Percentiles rank a stretch among this genome's conserved stretches.
phyloP scores from a whole-genome alignment of 148 eudicot genomes.

The Heliosperma pusillum region DNA sequence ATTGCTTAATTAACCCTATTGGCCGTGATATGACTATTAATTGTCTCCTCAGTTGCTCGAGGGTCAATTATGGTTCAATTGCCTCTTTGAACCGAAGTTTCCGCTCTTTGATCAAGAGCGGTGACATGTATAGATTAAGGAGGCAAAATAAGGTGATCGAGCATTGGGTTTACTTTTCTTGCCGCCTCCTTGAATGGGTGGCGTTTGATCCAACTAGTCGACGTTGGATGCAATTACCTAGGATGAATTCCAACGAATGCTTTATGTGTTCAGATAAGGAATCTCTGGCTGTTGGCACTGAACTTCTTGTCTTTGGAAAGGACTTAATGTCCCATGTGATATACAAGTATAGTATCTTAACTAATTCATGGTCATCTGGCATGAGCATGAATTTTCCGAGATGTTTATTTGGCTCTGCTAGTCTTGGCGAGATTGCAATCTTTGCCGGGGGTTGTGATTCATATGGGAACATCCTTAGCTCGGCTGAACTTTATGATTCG shows the following conservation, averaged over 20 bases:
- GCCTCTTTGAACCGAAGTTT: constrained; percentile 63
- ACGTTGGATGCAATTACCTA: constrained; percentile 77
- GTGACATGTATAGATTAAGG: constrained; percentile 66
- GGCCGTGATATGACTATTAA: constrained; percentile 63
- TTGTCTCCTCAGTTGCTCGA: constrained; percentile 56
- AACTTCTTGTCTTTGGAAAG: constrained; percentile 81
- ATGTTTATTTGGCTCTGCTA: constrained; percentile 87
- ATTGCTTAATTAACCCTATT: constrained; percentile 46
- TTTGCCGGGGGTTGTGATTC: constrained; percentile 86
- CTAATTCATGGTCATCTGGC: constrained; percentile 71
- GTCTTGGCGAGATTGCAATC: constrained; percentile 71
- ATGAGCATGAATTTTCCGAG: constrained; percentile 70
- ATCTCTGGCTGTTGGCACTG: constrained; percentile 85
- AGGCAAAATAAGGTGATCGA: constrained; percentile 51
- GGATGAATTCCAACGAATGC: constrained; percentile 60
- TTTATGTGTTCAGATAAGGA: constrained; percentile 78
- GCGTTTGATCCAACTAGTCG: constrained; percentile 73
- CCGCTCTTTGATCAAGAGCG: constrained; percentile 51
- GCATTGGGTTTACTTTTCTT: constrained; percentile 90
- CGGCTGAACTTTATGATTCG: constrained; percentile 70
- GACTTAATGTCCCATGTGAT: constrained; percentile 54
- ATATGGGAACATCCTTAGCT: constrained; percentile 43
- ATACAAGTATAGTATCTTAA: constrained; percentile 62
- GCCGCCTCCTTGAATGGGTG: constrained; percentile 83
- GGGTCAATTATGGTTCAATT: constrained; percentile 61